Base-by-base conservation (phyloP, 805 yeast species). In the Yarrowia sp. region DNA sequence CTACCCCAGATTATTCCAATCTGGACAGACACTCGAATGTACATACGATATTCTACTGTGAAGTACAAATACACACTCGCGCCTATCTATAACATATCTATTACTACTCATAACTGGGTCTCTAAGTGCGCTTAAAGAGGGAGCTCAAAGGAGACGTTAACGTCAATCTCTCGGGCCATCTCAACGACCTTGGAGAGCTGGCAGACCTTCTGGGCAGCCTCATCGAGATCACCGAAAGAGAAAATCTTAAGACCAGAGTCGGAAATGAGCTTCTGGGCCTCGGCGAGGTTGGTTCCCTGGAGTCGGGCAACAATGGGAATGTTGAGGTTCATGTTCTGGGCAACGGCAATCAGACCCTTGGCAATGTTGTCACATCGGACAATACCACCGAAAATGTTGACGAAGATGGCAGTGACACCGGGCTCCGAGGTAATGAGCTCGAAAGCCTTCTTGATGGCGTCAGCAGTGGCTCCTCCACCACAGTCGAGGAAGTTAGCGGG, bases 391-490 rank as follows among this genome's bases (percentile, higher is more conserved):
- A 95, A 95, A 74, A 95, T 95, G 85, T 95, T 95, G 75, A 95
- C 98, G 73, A 95, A 93, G 77, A 95, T 95, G 76, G 97, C 96
- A 73, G 89, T 85, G 70, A 95, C 98, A 73, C 86, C 85, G 74
- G 85, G 80, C 81, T 95, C 98, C 67, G 95, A 84, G 75, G 96
- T 82, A 74, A 95, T 93, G 78, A 95, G 85, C 80, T 87, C 88
- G 82, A 95, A 93, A 65, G 98, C 99, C 80, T 89, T 89, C 82
- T 92, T 96, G 76, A 95, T 95, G 74, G 99, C 93, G 80, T 90
- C 89, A 71, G 98, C 98, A 68, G 98, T 95, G 72, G 99, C 99
- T 79, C 97, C 96, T 83, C 99, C 99, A 83, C 99, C 99, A 80
- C 97, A 95, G 83, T 95, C 99, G 77, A 95, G 85, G 85, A 95